Percentiles rank a stretch among this genome's conserved stretches.
phyloP scores from a whole-genome alignment of 1,284 basidiomycete genomes.

The Erythrobasidium hasegawianum region DNA sequence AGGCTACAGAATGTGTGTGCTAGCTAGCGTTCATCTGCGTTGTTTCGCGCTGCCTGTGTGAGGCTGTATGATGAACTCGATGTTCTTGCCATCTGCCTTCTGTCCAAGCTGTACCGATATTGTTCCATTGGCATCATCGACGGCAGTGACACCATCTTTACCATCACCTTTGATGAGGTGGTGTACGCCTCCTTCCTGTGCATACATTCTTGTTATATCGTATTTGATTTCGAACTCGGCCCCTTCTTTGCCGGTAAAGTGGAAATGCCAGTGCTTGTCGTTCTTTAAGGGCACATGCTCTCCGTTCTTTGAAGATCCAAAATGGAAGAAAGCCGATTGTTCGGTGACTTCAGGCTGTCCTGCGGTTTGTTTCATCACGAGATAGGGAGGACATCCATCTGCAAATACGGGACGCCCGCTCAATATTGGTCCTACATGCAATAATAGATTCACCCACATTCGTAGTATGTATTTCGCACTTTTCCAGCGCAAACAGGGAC shows the following conservation, averaged over 20 bases:
- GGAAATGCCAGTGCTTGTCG: constrained; percentile 29
- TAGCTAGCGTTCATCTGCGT: not conserved
- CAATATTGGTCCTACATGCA: too few relatives aligned
- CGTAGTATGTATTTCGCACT: constrained; percentile 21
- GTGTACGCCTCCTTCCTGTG: constrained; percentile 23
- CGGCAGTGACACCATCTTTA: constrained; percentile 22
- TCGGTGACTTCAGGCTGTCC: constrained; percentile 8
- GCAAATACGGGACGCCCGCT: not conserved
- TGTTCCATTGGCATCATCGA: constrained; percentile 27
- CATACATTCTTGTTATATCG: constrained; percentile 30
- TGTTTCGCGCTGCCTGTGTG: constrained; percentile 1
- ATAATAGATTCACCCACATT: too few relatives aligned
- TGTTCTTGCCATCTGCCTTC: constrained; percentile 22
- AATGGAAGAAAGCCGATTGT: constrained; percentile 19
- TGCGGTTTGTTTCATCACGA: constrained; percentile 6
- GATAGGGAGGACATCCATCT: constrained; percentile 28
- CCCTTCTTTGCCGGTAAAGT: constrained; percentile 23
- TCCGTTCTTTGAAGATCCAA: constrained; percentile 22
- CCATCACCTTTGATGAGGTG: constrained; percentile 17
- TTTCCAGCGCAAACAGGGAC: constrained; percentile 31
- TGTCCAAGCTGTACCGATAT: constrained; percentile 18
- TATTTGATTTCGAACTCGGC: constrained; percentile 24
- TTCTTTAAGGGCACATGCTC: constrained; percentile 23
- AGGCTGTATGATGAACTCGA: constrained; percentile 28
- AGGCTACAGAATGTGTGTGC: too few relatives aligned